Evolutionary conservation across 176 grass and related monocot genomes (phyloP).

Genomic region (Aegilops bicornis): DNA sequence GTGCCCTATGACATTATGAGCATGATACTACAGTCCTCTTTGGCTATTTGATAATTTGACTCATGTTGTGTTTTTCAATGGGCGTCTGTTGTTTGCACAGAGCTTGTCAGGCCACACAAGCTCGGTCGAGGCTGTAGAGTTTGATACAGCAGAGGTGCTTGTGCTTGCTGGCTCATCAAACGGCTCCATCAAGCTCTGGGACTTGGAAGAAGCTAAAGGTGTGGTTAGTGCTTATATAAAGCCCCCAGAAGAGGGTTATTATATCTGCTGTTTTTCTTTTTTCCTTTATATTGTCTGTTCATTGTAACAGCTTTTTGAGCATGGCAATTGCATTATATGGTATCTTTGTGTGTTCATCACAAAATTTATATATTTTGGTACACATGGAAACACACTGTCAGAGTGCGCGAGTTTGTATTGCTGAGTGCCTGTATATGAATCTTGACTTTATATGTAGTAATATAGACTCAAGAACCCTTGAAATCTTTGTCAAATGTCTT

Average conservation of each 20-base stretch:
- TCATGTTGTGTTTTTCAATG: slow-evolving; percentile 15
- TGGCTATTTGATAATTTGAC: slow-evolving; percentile 14
- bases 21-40: background rate
- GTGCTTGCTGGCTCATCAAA: slow-evolving; percentile 91
- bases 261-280: background rate
- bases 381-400: background rate
- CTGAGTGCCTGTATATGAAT: background rate
- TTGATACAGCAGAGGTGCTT: slow-evolving; percentile 90
- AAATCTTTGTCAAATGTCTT: background rate
- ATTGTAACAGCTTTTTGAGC: background rate
- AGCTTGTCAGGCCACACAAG: slow-evolving; percentile 82
- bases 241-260: background rate
- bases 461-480: background rate
- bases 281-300: background rate
- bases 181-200: slow-evolving; percentile 94
- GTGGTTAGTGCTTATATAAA: slow-evolving; percentile 33
- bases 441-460: background rate
- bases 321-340: background rate
- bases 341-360: background rate
- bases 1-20: slow-evolving; percentile 21
- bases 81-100: slow-evolving; percentile 40
- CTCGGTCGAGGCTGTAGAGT: slow-evolving; percentile 78
- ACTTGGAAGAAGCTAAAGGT: slow-evolving; percentile 96
- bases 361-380: slow-evolving; percentile 23
- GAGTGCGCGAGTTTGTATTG: background rate